Base-by-base conservation (phyloP, 192 early-diverging fungal genomes). In the Kickxella alabastrina region DNA sequence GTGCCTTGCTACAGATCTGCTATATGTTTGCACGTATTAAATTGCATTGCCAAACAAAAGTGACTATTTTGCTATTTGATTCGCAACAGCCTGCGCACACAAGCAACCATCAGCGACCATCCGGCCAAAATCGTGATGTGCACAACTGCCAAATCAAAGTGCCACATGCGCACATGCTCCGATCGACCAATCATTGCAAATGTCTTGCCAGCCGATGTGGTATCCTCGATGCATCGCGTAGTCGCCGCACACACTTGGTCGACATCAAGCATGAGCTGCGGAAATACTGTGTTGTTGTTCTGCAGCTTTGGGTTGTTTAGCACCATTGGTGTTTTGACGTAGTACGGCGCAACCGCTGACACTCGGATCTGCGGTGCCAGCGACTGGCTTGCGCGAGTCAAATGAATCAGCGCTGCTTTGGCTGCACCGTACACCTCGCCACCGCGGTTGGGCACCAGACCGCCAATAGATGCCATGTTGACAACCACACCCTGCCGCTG, bases 381-480 rank as follows among this genome's bases (percentile, higher is more conserved):
- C 8, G 56, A 45, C 3, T n/a, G 28, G 43, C 70, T 67, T 0
- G 70, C 63, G 3, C 54, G 42, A 5, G 70, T 74, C 35, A 74
- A 27, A 26, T 74, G 63, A 13, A 74, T 49, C 1, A 74, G 25
- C 2, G 36, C 70, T 0, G 70, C 70, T 35, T 74, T 74, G 19
- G 63, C 63, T 3, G 70, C 70, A 1, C 70, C 70, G 25, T 74
- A 74, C 1, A 67, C 59, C 21, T 74, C 70, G 45, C 63, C 70
- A 1, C 64, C 70, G 13, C 31, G 46, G 4, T 65, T 62, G 2
- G 70, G 70, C 59, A 55, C 13, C 23, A 74, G 35, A 13, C 70
- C 70, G 10, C 63, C 70, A 58, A 74, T 51, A 6, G 70, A 74
- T 19, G 70, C 64, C 50, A 74, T 54, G 21, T 74, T 62, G 7